Evolutionary conservation across 257 asterid species (phyloP).

Genomic region (Nicotiana attenuata): DNA sequence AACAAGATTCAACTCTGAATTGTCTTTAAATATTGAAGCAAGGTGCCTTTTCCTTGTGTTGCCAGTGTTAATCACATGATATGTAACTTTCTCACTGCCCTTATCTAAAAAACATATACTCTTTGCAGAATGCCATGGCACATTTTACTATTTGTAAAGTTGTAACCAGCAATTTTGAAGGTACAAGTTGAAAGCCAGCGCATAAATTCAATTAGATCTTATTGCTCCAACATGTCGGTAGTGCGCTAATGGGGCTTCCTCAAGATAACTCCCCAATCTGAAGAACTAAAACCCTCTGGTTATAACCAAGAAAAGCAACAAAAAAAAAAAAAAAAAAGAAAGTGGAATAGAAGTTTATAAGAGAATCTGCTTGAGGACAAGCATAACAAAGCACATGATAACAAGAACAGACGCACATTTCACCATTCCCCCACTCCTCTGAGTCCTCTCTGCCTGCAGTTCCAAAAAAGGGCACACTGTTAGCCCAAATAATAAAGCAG

Average conservation of each 20-base stretch:
- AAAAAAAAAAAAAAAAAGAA: not conserved
- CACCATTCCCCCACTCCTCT: constrained; percentile 14
- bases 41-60: not conserved
- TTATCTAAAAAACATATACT: not conserved
- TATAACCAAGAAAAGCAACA: not conserved
- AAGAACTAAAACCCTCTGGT: constrained; percentile 6
- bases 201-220: not conserved
- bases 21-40: not conserved
- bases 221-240: not conserved
- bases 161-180: not conserved
- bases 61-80: not conserved
- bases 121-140: not conserved
- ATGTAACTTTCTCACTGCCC: not conserved
- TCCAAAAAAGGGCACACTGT: not conserved
- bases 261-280: not conserved
- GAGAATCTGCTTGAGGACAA: constrained; percentile 13
- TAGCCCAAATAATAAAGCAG: not conserved
- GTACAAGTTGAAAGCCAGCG: not conserved
- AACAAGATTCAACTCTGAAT: not conserved
- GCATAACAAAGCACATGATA: constrained; percentile 12
- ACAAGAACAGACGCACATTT: constrained; percentile 14
- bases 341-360: not conserved
- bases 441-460: constrained; percentile 17
- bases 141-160: not conserved
- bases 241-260: not conserved